Conservation (phyloP, 352 stramenopile species). For the Phytophthora macrochlamydospora region DNA sequence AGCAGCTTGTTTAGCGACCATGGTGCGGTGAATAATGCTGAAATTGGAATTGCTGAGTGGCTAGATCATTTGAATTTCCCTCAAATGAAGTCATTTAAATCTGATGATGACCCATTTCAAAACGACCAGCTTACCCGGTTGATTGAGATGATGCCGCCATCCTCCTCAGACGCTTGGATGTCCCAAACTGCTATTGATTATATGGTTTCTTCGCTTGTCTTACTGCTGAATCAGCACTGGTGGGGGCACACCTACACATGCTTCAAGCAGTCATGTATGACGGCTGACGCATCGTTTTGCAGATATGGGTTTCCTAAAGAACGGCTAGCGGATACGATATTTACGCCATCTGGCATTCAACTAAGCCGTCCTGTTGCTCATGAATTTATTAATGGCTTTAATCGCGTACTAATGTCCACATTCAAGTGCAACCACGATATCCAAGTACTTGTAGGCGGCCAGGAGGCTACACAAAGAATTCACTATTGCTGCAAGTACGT, state of each 20-base stretch:
- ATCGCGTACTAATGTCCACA: conserved; percentile 7
- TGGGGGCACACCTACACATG: not conserved
- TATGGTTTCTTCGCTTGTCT: not conserved
- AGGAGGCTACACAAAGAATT: conserved; percentile 12
- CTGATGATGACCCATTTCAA: not conserved
- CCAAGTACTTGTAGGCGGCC: conserved; percentile 9
- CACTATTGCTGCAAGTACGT: conserved; percentile 18
- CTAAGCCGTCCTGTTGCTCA: not conserved
- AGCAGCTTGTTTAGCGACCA: too few species aligned
- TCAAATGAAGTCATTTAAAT: not conserved
- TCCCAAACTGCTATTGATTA: not conserved
- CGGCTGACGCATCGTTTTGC: not conserved
- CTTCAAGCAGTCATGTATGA: conserved; percentile 1
- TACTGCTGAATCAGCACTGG: conserved; percentile 1
- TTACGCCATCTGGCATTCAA: not conserved
- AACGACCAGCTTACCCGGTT: not conserved
- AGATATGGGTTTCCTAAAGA: not conserved
- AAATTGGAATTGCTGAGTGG: too few species aligned
- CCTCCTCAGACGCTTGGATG: too few species aligned
- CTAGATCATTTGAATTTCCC: not conserved
- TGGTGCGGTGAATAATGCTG: too few species aligned
- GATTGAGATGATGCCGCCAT: not conserved
- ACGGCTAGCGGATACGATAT: not conserved
- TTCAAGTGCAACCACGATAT: conserved; percentile 28
- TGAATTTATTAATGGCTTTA: conserved; percentile 19